A percentile compares a stretch with the other conserved stretches of the same genome.
phyloP scores from a whole-genome alignment of 1,284 basidiomycete genomes.

The Papiliotrema flavescens region DNA sequence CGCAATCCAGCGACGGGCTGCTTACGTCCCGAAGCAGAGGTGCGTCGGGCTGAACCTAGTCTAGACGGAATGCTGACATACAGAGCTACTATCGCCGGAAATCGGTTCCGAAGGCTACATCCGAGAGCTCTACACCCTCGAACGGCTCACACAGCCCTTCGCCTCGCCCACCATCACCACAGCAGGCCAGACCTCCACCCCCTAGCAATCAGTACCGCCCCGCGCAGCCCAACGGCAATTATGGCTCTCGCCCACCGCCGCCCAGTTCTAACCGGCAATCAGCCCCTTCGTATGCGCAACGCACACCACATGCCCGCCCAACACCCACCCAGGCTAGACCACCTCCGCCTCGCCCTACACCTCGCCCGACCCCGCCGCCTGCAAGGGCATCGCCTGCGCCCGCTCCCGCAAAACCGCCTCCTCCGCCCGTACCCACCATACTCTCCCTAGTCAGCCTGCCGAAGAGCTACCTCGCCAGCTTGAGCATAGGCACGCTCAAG shows the following conservation, averaged over 20 bases:
- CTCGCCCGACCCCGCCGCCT: slow-evolving; percentile 17
- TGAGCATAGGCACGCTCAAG: slow-evolving; percentile 67
- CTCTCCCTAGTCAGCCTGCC: slow-evolving; percentile 64
- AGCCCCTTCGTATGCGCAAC: not conserved
- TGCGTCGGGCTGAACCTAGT: slow-evolving; percentile 12
- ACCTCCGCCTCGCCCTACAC: slow-evolving; percentile 12
- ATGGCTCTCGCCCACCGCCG: too few species aligned
- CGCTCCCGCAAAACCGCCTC: slow-evolving; percentile 45
- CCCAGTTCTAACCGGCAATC: too few species aligned
- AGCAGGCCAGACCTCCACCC: slow-evolving; percentile 1
- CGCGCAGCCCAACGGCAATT: not conserved
- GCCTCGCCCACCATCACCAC: slow-evolving; percentile 1
- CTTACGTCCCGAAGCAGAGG: slow-evolving; percentile 42
- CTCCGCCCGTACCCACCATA: slow-evolving; percentile 54
- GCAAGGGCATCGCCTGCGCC: slow-evolving; percentile 12
- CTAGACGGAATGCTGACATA: not conserved
- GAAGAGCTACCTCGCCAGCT: slow-evolving; percentile 55
- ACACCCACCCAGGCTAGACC: slow-evolving; percentile 2
- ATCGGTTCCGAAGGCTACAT: slow-evolving; percentile 27
- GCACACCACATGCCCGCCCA: slow-evolving; percentile 1
- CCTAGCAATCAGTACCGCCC: not conserved
- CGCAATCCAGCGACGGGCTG: slow-evolving; percentile 39
- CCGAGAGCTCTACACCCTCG: not conserved
- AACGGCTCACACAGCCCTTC: slow-evolving; percentile 2
- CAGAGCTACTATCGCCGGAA: slow-evolving; percentile 42